Evolutionary conservation across 2,329 filamentous ascomycete genomes (phyloP), one percentile per base, ranked within the genome.

Genomic region (Penicillium sp.): DNA sequence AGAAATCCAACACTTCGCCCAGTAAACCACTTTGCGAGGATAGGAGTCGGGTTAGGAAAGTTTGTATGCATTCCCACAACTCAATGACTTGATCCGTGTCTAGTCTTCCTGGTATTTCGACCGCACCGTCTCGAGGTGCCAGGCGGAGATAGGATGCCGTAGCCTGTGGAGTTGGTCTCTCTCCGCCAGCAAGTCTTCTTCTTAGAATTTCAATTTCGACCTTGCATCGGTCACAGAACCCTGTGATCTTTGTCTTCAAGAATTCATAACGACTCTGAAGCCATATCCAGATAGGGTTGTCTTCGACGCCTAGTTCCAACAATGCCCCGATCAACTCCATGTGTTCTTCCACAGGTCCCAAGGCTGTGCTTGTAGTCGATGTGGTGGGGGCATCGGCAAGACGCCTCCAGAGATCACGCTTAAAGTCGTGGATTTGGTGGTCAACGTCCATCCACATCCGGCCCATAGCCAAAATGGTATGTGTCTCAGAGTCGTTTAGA

Each of bases 211-310:
- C 94, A 63, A 97, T 92, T 74, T 99, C 93, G 19, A 96, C 86
- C 71, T 89, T 90, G 52, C 89, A 88, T n/a, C 92, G 86, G 62
- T 97, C 92, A 52, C 91, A 91, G 15, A 88, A 89, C 0, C 84
- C 81, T 42, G 86, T 85, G 53, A 97, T 93, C 71, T 90, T 95
- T 63, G 87, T 87, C 75, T 94, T 97, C 56, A 99, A 81, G 69
- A 93, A 88, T 63, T 96, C 91, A 70, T 93, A 95, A 46, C 91
- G 87, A 69, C 91, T 96, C 55, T 93, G 80, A 27, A 99, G 85
- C 93, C 94, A 99, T 12, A 95, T 84, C 90, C 91, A 96, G 61
- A 99, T 96, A 1, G 94, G 94, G 67, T 96, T 99, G 59, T 97
- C 92, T 10, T 96, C 89, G 2, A 96, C 92, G 7, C 94, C 95